Conservation (phyloP, 2,329 filamentous ascomycete genomes). For the Aphanocladium album region DNA sequence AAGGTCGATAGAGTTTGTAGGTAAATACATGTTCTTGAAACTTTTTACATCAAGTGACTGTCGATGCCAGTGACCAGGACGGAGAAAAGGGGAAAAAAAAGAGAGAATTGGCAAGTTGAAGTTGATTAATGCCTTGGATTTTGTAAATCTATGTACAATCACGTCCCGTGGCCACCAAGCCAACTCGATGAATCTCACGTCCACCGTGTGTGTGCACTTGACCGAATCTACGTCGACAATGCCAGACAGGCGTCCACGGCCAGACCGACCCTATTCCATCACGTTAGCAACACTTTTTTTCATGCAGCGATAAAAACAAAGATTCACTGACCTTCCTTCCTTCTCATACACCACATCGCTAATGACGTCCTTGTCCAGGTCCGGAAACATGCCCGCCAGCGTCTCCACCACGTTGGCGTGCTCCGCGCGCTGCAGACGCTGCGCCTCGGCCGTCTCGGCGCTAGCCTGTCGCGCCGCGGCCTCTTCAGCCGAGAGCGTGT, state of each 20-base stretch:
- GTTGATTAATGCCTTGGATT: neutral
- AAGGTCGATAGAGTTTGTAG: too few species aligned
- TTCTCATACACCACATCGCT: slow-evolving; percentile 96
- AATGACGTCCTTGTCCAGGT: slow-evolving; percentile 88
- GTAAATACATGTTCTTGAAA: neutral
- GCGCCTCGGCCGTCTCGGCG: slow-evolving; percentile 82
- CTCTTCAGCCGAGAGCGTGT: slow-evolving; percentile 69
- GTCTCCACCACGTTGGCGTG: slow-evolving; percentile 92
- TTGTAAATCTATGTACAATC: slow-evolving; percentile 2
- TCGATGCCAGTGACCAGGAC: too few species aligned
- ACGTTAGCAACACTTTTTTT: neutral
- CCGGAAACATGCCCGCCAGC: slow-evolving; percentile 92
- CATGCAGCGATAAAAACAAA: neutral
- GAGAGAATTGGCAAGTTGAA: too few species aligned
- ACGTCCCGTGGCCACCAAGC: neutral
- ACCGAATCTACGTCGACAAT: slow-evolving; percentile 45
- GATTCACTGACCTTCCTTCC: slow-evolving; percentile 70
- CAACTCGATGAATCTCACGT: too few species aligned
- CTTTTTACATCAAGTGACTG: neutral
- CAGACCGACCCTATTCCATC: slow-evolving; percentile 61
- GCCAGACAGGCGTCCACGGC: slow-evolving; percentile 84
- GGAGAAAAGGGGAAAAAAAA: too few species aligned
- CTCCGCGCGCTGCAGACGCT: slow-evolving; percentile 75
- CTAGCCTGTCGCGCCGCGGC: slow-evolving; percentile 86
- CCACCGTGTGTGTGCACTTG: too few species aligned